Percentiles rank a stretch among this genome's conserved stretches.
These are phyloP conservation scores for Craterostigma plantagineum DNA, from an alignment of 257 asterid genomes.

Conservation along the genomic window DNA sequence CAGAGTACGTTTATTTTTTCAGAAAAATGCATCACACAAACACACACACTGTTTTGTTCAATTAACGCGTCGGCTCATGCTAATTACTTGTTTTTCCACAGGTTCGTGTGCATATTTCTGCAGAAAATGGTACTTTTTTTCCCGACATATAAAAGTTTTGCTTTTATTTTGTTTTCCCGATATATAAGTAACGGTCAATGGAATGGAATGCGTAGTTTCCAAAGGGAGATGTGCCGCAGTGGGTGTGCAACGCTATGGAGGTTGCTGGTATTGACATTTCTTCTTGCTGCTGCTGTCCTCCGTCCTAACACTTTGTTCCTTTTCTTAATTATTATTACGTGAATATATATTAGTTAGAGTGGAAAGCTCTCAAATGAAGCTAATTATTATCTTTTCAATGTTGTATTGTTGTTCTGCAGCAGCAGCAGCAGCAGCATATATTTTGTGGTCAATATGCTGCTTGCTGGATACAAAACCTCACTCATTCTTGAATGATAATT, in stretches of 20 bases:
- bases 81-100: conserved; percentile 13
- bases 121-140: conserved; percentile 52
- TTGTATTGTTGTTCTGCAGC: too few species aligned
- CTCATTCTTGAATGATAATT: too few species aligned
- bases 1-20: conserved; percentile 39
- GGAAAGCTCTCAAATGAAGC: too few species aligned
- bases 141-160: neutral
- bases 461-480: neutral
- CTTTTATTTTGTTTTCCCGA: neutral
- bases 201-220: conserved; percentile 45
- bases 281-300: conserved; percentile 29
- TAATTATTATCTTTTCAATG: neutral
- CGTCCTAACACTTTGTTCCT: too few species aligned
- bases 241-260: conserved; percentile 99
- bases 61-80: too few species aligned
- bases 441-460: conserved; percentile 30
- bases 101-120: conserved; percentile 75
- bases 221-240: conserved; percentile 61
- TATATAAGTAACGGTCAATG: neutral
- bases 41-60: conserved; percentile 3
- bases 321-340: too few species aligned
- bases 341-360: too few species aligned
- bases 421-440: conserved; percentile 13
- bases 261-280: conserved; percentile 91
- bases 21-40: neutral